phyloP scores from a whole-genome alignment of 441 rosid species.

The Populus tomentosa region DNA sequence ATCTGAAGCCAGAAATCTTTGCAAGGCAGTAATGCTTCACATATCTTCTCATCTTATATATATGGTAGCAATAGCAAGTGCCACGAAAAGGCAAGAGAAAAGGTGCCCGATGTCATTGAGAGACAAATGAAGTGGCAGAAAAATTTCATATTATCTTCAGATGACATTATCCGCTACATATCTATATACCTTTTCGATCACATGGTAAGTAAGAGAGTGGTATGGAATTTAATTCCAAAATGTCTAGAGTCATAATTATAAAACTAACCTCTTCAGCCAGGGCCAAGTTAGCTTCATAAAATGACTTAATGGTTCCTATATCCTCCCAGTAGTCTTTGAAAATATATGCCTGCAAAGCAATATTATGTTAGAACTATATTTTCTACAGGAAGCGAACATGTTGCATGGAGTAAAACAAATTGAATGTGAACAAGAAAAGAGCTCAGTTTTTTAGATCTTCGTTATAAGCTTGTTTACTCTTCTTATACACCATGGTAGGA shows the following conservation, averaged over 20 bases:
- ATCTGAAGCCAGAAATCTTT: not conserved
- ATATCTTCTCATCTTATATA: not conserved
- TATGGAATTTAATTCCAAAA: too few relatives aligned
- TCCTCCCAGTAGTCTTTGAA: conserved; percentile 95
- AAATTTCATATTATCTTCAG: not conserved
- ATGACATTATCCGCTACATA: not conserved
- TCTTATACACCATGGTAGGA: not conserved
- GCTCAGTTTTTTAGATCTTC: not conserved
- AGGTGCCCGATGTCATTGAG: not conserved
- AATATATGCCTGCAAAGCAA: conserved; percentile 49
- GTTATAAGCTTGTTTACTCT: not conserved
- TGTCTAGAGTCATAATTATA: not conserved
- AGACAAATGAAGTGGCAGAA: not conserved
- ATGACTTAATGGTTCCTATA: conserved; percentile 81
- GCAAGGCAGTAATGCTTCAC: not conserved
- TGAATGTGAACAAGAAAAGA: not conserved
- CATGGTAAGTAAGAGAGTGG: not conserved
- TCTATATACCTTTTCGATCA: not conserved
- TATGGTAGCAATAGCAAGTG: not conserved
- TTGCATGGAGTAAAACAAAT: not conserved
- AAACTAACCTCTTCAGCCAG: conserved; percentile 74
- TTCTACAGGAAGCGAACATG: not conserved
- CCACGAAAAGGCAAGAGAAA: not conserved
- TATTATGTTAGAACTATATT: not conserved
- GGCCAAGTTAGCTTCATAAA: conserved; percentile 86